Conservation (phyloP, 164 flowering plant species). For the Annona squamosa region DNA sequence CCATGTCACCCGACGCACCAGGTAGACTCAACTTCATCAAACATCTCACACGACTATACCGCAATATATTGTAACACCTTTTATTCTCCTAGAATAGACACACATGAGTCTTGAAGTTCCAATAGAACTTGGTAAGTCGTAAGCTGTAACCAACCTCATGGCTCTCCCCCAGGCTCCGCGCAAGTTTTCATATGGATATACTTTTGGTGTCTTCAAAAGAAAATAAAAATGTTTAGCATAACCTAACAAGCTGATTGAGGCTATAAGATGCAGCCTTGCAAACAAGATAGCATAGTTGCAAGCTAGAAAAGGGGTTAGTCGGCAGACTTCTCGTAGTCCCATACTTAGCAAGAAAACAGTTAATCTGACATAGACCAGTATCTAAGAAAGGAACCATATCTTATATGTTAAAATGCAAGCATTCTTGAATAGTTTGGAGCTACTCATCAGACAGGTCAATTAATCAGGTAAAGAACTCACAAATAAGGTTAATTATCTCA, state of each 20-base stretch:
- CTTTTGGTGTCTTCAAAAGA: conserved; percentile 67
- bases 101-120: neutral
- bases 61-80: neutral
- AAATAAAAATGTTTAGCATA: neutral
- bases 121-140: neutral
- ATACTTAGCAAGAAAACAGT: neutral
- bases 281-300: neutral
- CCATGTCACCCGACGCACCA: no score
- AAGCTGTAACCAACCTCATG: conserved; percentile 26
- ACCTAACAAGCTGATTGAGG: no score
- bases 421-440: no score
- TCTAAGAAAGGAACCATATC: no score
- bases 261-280: neutral
- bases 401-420: no score
- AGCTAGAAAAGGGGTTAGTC: neutral
- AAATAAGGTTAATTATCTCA: no score
- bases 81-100: neutral
- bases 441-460: no score
- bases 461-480: no score
- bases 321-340: neutral
- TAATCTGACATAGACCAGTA: neutral
- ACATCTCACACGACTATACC: no score
- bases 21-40: no score
- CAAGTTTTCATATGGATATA: conserved; percentile 91
- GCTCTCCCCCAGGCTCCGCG: conserved; percentile 95